phyloP scores from a whole-genome alignment of 768 basidiomycete species.

The Termitomyces sp. region DNA sequence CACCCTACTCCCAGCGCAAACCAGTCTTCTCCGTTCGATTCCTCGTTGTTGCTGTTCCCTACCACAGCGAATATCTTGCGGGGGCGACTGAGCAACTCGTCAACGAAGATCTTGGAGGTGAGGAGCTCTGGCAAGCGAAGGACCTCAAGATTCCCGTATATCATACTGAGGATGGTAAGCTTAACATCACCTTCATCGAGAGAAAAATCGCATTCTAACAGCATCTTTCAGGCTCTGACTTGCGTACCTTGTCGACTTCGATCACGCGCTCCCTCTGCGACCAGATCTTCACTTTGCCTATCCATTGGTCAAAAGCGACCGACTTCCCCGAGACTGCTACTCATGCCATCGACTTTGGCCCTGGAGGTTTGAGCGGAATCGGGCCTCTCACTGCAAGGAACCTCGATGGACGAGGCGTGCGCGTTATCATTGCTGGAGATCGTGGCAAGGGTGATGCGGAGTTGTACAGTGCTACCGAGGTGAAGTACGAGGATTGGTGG shows the following conservation, averaged over 20 bases:
- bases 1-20: constrained; percentile 92
- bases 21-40: constrained; percentile 91
- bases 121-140: constrained; percentile 71
- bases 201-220: not conserved
- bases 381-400: constrained; percentile 88
- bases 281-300: constrained; percentile 88
- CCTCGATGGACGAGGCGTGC: constrained; percentile 90
- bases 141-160: constrained; percentile 84
- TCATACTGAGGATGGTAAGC: constrained; percentile 87
- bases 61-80: constrained; percentile 84
- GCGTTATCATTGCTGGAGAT: constrained; percentile 88
- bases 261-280: constrained; percentile 87
- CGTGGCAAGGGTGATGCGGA: constrained; percentile 87
- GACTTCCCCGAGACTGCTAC: constrained; percentile 88
- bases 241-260: constrained; percentile 65
- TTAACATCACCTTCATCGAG: not conserved
- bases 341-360: constrained; percentile 95
- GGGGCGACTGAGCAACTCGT: constrained; percentile 74
- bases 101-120: constrained; percentile 61
- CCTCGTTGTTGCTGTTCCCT: constrained; percentile 93
- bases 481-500: constrained; percentile 89
- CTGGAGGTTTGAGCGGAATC: constrained; percentile 91
- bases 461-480: constrained; percentile 61
- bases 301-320: constrained; percentile 92
- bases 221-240: constrained; percentile 65